Conservation (phyloP, 2,329 filamentous ascomycete species). For the Aotearoamyces nothofagi region DNA sequence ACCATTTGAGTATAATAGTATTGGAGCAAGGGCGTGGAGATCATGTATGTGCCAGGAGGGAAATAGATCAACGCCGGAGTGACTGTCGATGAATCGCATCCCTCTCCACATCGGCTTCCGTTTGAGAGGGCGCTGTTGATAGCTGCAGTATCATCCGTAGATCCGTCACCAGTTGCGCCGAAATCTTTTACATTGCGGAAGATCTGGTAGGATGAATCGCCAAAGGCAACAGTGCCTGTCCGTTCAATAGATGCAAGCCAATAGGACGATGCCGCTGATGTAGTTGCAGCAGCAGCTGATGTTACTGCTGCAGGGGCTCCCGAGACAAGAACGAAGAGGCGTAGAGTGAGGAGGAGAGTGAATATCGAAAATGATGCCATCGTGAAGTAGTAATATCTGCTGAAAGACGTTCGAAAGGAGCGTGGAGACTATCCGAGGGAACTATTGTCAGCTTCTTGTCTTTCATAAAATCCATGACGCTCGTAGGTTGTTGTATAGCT, state of each 20-base stretch:
- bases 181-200: slow-evolving; percentile 68
- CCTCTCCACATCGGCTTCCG: slow-evolving; percentile 64
- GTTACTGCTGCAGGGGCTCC: slow-evolving; percentile 9
- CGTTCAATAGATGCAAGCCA: slow-evolving; percentile 18
- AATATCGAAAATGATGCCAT: slow-evolving; percentile 17
- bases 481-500: too few species aligned
- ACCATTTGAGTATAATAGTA: slow-evolving; percentile 91
- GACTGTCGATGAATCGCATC: slow-evolving; percentile 74
- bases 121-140: slow-evolving; percentile 73
- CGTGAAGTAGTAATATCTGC: slow-evolving; percentile 19
- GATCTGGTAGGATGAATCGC: slow-evolving; percentile 45
- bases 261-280: slow-evolving; percentile 10
- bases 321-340: slow-evolving; percentile 14
- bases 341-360: slow-evolving; percentile 14
- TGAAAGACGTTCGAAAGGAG: slow-evolving; percentile 16
- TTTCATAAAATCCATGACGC: too few species aligned
- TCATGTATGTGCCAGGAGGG: slow-evolving; percentile 71
- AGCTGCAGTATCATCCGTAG: slow-evolving; percentile 68
- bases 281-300: slow-evolving; percentile 3
- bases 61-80: slow-evolving; percentile 84
- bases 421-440: slow-evolving; percentile 11
- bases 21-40: slow-evolving; percentile 66
- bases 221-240: slow-evolving; percentile 18
- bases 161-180: slow-evolving; percentile 53
- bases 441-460: not conserved